Evolutionary conservation across 2,329 filamentous ascomycete genomes (phyloP).

Genomic region (Periconia digitata): DNA sequence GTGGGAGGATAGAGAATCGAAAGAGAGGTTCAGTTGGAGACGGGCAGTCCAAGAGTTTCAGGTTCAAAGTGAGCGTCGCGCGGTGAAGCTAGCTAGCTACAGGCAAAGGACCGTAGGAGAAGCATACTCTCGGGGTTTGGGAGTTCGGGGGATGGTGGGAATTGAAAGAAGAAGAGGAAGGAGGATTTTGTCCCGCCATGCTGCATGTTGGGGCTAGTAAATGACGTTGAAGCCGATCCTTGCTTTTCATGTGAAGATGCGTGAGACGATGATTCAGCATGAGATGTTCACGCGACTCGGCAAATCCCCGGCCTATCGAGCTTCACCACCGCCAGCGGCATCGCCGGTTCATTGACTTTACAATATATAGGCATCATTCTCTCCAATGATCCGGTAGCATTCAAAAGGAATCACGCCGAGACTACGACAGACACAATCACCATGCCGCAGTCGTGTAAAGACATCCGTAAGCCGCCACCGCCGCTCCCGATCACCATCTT

Average conservation of each 20-base stretch:
- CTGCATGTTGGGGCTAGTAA: background rate
- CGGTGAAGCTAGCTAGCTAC: background rate
- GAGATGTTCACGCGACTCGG: background rate
- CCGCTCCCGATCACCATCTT: background rate
- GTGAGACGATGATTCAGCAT: background rate
- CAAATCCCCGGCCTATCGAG: background rate
- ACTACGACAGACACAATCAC: constrained; percentile 8
- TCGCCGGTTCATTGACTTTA: background rate
- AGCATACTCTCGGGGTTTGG: background rate
- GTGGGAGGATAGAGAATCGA: background rate
- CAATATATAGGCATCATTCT: background rate
- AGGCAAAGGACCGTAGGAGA: background rate
- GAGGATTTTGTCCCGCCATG: background rate
- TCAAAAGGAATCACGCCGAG: background rate
- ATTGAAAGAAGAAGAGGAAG: background rate
- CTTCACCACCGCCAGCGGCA: too few species aligned
- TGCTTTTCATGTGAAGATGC: constrained; percentile 5
- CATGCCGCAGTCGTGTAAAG: constrained; percentile 96
- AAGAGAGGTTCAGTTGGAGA: background rate
- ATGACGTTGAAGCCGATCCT: constrained; percentile 3
- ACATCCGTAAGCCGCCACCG: constrained; percentile 71
- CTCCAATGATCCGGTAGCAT: constrained; percentile 16
- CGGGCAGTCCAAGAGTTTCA: background rate
- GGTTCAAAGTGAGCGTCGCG: background rate
- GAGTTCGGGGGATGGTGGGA: background rate